Evolutionary conservation across 2,329 filamentous ascomycete species (phyloP).

Genomic region (Domatiomyces globalis): DNA sequence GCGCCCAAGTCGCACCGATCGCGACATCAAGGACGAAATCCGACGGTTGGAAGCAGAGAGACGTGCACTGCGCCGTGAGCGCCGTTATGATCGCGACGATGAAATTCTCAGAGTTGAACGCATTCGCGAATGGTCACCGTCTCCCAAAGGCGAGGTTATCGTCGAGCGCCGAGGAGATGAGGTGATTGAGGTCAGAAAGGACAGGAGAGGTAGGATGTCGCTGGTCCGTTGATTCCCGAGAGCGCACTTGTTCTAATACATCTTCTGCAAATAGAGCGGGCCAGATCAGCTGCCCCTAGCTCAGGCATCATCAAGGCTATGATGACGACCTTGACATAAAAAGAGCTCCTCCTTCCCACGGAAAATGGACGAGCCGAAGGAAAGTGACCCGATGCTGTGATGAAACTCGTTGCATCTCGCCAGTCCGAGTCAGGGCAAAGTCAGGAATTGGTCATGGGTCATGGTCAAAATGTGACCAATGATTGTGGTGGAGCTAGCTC

Average conservation of each 20-base stretch:
- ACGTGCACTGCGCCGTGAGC: slow-evolving; percentile 43
- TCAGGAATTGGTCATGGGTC: no score
- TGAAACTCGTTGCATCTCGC: no score
- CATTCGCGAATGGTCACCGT: slow-evolving; percentile 17
- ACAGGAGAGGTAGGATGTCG: slow-evolving; percentile 85
- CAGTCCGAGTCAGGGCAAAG: no score
- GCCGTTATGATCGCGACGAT: slow-evolving; percentile 31
- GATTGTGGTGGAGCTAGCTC: no score
- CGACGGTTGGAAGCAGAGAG: slow-evolving; percentile 54
- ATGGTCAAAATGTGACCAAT: no score
- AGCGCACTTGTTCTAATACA: neutral
- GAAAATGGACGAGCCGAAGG: no score
- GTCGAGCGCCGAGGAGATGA: slow-evolving; percentile 33
- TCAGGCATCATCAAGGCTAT: slow-evolving; percentile 53
- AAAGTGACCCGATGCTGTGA: no score
- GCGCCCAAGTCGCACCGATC: slow-evolving; percentile 36
- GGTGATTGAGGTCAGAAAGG: slow-evolving; percentile 56
- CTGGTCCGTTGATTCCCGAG: slow-evolving; percentile 18
- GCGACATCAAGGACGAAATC: slow-evolving; percentile 60
- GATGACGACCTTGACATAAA: slow-evolving; percentile 54
- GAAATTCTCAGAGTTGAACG: slow-evolving; percentile 14
- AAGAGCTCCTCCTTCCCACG: no score
- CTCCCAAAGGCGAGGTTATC: slow-evolving; percentile 20
- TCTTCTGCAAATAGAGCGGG: slow-evolving; percentile 8
- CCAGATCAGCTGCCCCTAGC: slow-evolving; percentile 36